These are phyloP conservation scores for Homolaphlyctis polyrhiza DNA, from an alignment of 371 early-diverging fungal genomes.

Conservation along the genomic window DNA sequence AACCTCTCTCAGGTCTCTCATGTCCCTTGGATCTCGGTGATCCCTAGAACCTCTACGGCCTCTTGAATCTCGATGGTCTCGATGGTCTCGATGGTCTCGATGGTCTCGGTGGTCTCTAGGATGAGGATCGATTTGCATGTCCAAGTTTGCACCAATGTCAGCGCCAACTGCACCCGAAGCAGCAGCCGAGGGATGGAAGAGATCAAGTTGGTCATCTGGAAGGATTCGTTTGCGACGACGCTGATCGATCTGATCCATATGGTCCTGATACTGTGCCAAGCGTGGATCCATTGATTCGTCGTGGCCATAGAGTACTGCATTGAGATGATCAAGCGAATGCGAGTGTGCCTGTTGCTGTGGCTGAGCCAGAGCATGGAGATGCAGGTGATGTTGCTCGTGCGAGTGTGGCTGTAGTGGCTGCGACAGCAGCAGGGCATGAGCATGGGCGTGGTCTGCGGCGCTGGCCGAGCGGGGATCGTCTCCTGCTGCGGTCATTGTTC, in stretches of 20 bases:
- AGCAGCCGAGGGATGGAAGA: neutral
- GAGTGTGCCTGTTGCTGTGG: neutral
- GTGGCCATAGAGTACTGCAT: too few species aligned
- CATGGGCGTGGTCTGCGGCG: too few species aligned
- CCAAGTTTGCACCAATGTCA: neutral
- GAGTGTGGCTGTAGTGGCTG: neutral
- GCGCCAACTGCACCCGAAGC: neutral
- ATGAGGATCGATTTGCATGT: neutral
- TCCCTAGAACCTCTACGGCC: conserved; percentile 31
- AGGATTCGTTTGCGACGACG: too few species aligned
- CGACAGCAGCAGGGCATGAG: too few species aligned
- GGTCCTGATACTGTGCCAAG: neutral
- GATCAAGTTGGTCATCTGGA: neutral
- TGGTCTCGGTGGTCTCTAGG: neutral
- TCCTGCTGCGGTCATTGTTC: too few species aligned
- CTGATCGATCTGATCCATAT: too few species aligned
- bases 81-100: neutral
- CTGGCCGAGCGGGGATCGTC: too few species aligned
- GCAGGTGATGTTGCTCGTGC: neutral
- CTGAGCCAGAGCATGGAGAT: neutral
- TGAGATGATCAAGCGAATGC: neutral
- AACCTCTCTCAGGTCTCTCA: neutral
- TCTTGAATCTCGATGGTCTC: conserved; percentile 14
- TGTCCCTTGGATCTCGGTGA: conserved; percentile 15
- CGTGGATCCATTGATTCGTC: too few species aligned